These are phyloP conservation scores for Parsonsia alboflavescens DNA, from an alignment of 257 asterid species.

Conservation along the genomic window DNA sequence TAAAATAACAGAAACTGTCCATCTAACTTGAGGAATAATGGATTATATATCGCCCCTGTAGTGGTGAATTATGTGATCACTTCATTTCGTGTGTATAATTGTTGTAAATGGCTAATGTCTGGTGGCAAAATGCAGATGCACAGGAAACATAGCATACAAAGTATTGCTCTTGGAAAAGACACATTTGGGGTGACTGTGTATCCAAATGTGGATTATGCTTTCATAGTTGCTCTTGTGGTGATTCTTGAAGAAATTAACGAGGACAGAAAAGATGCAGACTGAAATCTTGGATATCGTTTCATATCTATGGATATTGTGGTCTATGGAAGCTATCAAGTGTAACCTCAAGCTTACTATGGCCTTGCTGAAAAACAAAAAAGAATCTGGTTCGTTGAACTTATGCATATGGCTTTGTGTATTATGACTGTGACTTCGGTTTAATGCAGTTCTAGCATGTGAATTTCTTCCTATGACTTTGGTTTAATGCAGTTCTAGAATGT, in stretches of 20 bases:
- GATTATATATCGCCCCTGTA: neutral
- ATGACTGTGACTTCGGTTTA: neutral
- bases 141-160: constrained; percentile 48
- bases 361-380: neutral
- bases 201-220: constrained; percentile 81
- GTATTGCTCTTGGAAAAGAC: constrained; percentile 63
- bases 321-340: neutral
- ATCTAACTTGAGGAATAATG: neutral
- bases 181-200: constrained; percentile 62
- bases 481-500: neutral
- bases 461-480: neutral
- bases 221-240: constrained; percentile 61
- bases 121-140: constrained; percentile 50
- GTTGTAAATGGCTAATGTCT: neutral
- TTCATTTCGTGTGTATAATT: neutral
- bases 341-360: neutral
- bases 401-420: neutral
- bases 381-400: neutral
- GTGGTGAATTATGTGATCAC: too few relatives aligned
- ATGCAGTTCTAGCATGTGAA: neutral
- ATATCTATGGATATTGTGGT: neutral
- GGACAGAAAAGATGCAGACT: constrained; percentile 20
- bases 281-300: neutral
- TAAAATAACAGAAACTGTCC: constrained; percentile 14
- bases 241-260: constrained; percentile 71